phyloP scores from a whole-genome alignment of 2,329 filamentous ascomycete genomes.

The Leptographium procerum region DNA sequence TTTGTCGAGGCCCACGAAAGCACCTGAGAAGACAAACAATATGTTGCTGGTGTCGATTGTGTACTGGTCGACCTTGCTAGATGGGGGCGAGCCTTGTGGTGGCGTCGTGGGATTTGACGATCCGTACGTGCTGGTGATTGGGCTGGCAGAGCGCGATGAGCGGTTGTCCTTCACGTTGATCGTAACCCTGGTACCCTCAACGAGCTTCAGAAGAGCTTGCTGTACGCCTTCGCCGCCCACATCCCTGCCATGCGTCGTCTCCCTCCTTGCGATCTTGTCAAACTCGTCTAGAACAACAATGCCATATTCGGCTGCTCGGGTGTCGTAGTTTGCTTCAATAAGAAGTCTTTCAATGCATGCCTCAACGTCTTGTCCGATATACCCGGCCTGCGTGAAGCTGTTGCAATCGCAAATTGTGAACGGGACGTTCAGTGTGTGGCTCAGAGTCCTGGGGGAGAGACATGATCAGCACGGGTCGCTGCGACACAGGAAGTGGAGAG shows the following conservation, averaged over 20 bases:
- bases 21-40: conserved; percentile 91
- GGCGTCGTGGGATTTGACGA: conserved; percentile 32
- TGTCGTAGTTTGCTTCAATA: conserved; percentile 81
- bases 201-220: conserved; percentile 87
- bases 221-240: conserved; percentile 95
- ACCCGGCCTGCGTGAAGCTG: conserved; percentile 89
- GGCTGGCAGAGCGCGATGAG: conserved; percentile 39
- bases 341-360: conserved; percentile 84
- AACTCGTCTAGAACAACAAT: conserved; percentile 96
- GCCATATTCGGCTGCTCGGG: conserved; percentile 72
- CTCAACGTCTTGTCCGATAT: conserved; percentile 97
- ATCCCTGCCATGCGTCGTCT: conserved; percentile 80
- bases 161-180: conserved; percentile 76
- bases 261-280: conserved; percentile 88
- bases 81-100: conserved; percentile 32
- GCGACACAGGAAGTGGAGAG: not conserved
- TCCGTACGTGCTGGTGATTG: conserved; percentile 42
- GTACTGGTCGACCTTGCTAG: conserved; percentile 48
- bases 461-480: not conserved
- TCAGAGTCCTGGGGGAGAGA: conserved; percentile 57
- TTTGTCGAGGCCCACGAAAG: conserved; percentile 88
- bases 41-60: conserved; percentile 91
- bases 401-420: conserved; percentile 96
- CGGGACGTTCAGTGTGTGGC: conserved; percentile 85
- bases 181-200: conserved; percentile 89